phyloP scores from a whole-genome alignment of 2,329 filamentous ascomycete genomes.

The Aspergillus arachidicola region DNA sequence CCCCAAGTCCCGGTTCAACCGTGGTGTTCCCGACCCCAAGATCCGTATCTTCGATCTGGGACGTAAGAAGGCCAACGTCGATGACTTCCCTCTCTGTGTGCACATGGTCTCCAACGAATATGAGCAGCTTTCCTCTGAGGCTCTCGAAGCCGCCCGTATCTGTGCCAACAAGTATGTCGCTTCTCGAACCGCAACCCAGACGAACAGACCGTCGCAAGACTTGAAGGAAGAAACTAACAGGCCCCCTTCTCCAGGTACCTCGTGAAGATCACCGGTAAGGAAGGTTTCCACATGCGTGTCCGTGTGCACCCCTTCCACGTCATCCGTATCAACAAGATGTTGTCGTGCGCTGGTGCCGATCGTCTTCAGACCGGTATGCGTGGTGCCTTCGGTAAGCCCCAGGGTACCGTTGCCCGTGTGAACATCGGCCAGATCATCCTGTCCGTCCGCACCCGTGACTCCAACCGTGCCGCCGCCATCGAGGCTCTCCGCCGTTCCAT shows the following conservation, averaged over 20 bases:
- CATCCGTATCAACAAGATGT: constrained; percentile 99
- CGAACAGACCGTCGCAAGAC: constrained; percentile 24
- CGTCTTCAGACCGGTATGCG: constrained; percentile 99
- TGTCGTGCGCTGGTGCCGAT: constrained; percentile 99
- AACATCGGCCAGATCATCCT: constrained; percentile 99
- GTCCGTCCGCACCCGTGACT: constrained; percentile 94
- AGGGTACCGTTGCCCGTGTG: constrained; percentile 98
- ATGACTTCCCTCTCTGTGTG: constrained; percentile 99
- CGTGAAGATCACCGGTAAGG: constrained; percentile 70
- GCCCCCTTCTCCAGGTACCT: constrained; percentile 56
- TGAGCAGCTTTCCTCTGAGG: constrained; percentile 99
- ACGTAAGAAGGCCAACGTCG: constrained; percentile 97
- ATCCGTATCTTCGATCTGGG: constrained; percentile 98
- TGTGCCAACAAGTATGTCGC: constrained; percentile 92
- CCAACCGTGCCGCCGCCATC: constrained; percentile 86
- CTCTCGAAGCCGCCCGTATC: constrained; percentile 99
- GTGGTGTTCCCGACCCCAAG: constrained; percentile 84
- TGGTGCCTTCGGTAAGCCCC: constrained; percentile 99
- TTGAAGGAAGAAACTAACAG: constrained; percentile 1
- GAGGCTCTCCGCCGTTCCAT: constrained; percentile 98
- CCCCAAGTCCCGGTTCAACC: constrained; percentile 99
- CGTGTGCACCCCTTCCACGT: constrained; percentile 99
- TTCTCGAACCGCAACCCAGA: neutral
- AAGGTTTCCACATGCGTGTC: constrained; percentile 71
- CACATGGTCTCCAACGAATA: constrained; percentile 99